Evolutionary conservation across 441 rosid genomes (phyloP), one percentile per base, ranked within the genome.

Genomic region (Populus hybrid): DNA sequence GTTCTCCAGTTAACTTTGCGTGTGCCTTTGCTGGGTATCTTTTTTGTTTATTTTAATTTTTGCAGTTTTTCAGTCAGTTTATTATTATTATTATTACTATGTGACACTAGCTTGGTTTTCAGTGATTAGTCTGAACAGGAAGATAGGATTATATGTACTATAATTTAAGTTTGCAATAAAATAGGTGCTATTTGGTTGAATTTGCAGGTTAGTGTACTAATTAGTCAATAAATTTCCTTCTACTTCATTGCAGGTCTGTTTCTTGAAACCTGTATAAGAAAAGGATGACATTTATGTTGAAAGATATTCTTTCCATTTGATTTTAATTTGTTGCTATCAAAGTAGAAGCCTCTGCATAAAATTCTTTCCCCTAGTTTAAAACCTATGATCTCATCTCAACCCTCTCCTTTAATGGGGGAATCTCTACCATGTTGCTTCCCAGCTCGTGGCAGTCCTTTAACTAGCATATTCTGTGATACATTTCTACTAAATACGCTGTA

Each of bases 351-450:
- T 38, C 66, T 71, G 70, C 68, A 35, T 59, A 54, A 79, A 75
- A 79, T 67, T 38, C 24, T 74, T 57, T 30, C 68, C 69, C 61
- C 42, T 23, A 42, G 32, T 35, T 67, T 64, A 61, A 72, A 73
- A 77, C 68, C 69, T 69, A 70, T 77, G 74, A 73, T 70, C 50
- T 79, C 42, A 75, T 68, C 75, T 73, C 78, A 66, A 10, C 70
- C 74, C 10, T 67, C 75, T 66, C 20, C 67, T 74, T 85, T 81
- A 69, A 81, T 59, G 81, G 81, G 80, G 90, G 36, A 79, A 84
- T 84, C 85, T 81, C 67, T 67, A 38, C 77, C 73, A 42, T 69
- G 78, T 82, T 88, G 91, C 87, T 34, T 71, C 84, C 89, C 91
- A 88, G 89, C 91, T 32, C 34, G 34, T 32, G 78, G 63, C 86